phyloP scores from a whole-genome alignment of 768 basidiomycete species.

The Pleurotus tuber-regium region DNA sequence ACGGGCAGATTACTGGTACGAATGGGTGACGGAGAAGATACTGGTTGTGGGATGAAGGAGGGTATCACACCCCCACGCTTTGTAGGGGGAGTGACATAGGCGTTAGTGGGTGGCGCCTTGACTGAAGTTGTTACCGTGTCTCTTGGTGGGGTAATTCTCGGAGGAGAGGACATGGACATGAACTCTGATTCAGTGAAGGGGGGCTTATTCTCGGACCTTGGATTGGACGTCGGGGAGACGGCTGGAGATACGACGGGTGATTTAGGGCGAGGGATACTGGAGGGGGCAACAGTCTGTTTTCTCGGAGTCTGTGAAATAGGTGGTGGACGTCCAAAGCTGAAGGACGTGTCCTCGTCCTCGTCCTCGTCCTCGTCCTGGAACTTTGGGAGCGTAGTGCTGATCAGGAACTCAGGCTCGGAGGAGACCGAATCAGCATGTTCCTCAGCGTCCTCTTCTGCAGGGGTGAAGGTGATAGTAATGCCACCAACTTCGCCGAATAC shows the following conservation, averaged over 20 bases:
- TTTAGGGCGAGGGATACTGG: conserved; percentile 28
- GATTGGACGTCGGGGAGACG: conserved; percentile 35
- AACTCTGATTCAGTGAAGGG: conserved; percentile 33
- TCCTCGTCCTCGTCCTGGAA: conserved; percentile 29
- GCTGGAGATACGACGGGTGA: conserved; percentile 14
- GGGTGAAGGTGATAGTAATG: conserved; percentile 71
- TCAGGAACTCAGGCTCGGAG: conserved; percentile 10
- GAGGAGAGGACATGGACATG: conserved; percentile 6
- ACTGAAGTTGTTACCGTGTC: conserved; percentile 7
- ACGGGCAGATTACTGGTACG: conserved; percentile 23
- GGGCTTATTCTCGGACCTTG: conserved; percentile 30
- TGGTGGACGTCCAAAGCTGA: conserved; percentile 17
- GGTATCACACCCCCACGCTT: conserved; percentile 47
- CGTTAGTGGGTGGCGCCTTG: conserved; percentile 25
- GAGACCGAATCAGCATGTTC: conserved; percentile 18
- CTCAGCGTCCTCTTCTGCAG: conserved; percentile 41
- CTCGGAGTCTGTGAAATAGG: conserved; percentile 25
- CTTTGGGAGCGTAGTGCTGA: conserved; percentile 12
- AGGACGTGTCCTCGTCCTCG: conserved; percentile 22
- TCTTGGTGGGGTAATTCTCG: conserved; percentile 18
- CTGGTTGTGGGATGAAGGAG: conserved; percentile 64
- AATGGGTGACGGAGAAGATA: conserved; percentile 43
- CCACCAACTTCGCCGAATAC: conserved; percentile 66
- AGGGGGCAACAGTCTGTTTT: conserved; percentile 18
- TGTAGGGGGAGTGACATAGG: conserved; percentile 48